Conservation (phyloP, 768 basidiomycete genomes). For the Dacryopinax primogenitus region DNA sequence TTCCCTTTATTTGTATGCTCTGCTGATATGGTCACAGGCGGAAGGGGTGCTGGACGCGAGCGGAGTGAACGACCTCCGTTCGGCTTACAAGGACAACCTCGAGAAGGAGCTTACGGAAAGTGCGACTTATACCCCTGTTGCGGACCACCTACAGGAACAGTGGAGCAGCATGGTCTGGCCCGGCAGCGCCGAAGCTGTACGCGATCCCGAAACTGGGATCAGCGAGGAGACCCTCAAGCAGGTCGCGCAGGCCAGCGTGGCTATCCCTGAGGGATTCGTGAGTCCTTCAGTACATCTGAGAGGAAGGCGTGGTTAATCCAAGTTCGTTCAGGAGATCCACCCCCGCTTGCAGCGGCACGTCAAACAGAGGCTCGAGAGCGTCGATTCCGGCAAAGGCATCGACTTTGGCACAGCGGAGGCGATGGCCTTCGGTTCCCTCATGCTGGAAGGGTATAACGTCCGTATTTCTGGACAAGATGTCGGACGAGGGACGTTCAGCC, state of each 20-base stretch:
- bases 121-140: constrained; percentile 36
- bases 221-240: constrained; percentile 36
- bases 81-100: constrained; percentile 47
- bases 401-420: constrained; percentile 91
- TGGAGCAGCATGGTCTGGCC: constrained; percentile 60
- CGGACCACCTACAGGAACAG: constrained; percentile 48
- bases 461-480: constrained; percentile 91
- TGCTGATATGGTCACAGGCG: constrained; percentile 25
- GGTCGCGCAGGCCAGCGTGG: constrained; percentile 59
- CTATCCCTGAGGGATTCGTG: constrained; percentile 49
- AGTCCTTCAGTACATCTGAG: constrained; percentile 22
- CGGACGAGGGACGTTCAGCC: constrained; percentile 80
- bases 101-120: constrained; percentile 46
- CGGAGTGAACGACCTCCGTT: constrained; percentile 40
- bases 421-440: constrained; percentile 74
- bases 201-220: constrained; percentile 58
- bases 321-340: constrained; percentile 55
- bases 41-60: constrained; percentile 43
- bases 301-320: background rate
- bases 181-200: constrained; percentile 37
- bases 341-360: constrained; percentile 65
- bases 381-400: constrained; percentile 56
- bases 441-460: constrained; percentile 70
- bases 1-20: background rate
- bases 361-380: constrained; percentile 55